Evolutionary conservation across 1,284 basidiomycete species (phyloP).

Genomic region (Leccinum pallidistipes): DNA sequence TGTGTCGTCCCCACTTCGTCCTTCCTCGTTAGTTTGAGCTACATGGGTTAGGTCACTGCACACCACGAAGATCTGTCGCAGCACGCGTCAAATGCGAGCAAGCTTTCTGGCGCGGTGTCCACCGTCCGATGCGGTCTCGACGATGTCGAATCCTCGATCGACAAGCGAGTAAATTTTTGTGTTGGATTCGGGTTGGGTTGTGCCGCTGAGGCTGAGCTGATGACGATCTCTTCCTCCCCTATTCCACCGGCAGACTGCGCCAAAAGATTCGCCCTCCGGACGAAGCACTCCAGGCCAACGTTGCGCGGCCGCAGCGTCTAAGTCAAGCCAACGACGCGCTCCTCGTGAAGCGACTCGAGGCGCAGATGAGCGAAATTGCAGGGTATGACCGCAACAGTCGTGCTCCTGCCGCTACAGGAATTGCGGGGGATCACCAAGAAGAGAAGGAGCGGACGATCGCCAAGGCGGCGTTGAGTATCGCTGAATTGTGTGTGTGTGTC

Average conservation of each 20-base stretch:
- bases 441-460: conserved; percentile 85
- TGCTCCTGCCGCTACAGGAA: neutral
- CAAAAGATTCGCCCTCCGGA: conserved; percentile 85
- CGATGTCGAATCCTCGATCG: conserved; percentile 68
- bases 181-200: neutral
- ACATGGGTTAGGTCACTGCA: conserved; percentile 50
- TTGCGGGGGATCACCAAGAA: conserved; percentile 53
- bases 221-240: neutral
- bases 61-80: conserved; percentile 76
- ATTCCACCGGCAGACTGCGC: conserved; percentile 56
- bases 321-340: conserved; percentile 81
- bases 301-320: conserved; percentile 71
- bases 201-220: neutral
- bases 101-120: conserved; percentile 61
- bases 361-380: conserved; percentile 73
- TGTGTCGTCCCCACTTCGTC: conserved; percentile 29
- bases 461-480: conserved; percentile 87
- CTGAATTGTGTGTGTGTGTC: conserved; percentile 80
- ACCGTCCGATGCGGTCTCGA: conserved; percentile 64
- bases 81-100: conserved; percentile 66
- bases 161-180: conserved; percentile 51
- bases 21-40: neutral
- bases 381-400: conserved; percentile 15
- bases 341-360: conserved; percentile 75
- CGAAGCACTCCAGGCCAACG: conserved; percentile 66